Percentiles rank a stretch among this genome's conserved stretches.
phyloP scores from a whole-genome alignment of 805 yeast genomes.

The Wickerhamomyces xylosicus region DNA sequence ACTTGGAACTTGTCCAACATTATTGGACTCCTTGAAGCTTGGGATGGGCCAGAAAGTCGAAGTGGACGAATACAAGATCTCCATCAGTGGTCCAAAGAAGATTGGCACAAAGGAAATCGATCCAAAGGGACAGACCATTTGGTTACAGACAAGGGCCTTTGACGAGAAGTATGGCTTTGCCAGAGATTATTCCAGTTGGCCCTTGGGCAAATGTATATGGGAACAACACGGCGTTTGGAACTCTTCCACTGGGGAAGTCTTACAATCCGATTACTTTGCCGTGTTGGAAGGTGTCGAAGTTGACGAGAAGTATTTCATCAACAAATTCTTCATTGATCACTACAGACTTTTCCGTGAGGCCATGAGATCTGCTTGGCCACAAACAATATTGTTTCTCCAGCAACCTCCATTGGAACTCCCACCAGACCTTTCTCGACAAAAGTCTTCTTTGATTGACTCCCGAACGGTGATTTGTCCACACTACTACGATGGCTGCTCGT shows the following conservation, averaged over 20 bases:
- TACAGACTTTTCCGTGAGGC: constrained; percentile 39
- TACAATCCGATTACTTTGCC: constrained; percentile 43
- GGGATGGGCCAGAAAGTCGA: constrained; percentile 70
- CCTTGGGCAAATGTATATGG: constrained; percentile 68
- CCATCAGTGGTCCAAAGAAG: constrained; percentile 70
- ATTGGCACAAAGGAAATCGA: constrained; percentile 46
- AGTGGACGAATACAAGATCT: constrained; percentile 61
- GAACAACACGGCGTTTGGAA: constrained; percentile 77
- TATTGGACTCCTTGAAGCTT: constrained; percentile 57
- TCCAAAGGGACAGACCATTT: constrained; percentile 58
- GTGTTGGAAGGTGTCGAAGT: constrained; percentile 25
- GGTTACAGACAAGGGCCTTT: constrained; percentile 47
- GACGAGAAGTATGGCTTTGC: constrained; percentile 66
- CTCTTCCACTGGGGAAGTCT: constrained; percentile 23
- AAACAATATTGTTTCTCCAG: constrained; percentile 55
- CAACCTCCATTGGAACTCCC: constrained; percentile 77
- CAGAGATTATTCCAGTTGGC: constrained; percentile 54
- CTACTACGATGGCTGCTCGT: constrained; percentile 89
- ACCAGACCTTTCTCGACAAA: constrained; percentile 40
- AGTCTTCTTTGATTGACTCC: constrained; percentile 39
- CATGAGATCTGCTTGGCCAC: constrained; percentile 35
- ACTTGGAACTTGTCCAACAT: constrained; percentile 77
- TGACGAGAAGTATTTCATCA: constrained; percentile 47
- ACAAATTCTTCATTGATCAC: constrained; percentile 53
- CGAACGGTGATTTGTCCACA: constrained; percentile 77